Evolutionary conservation across 2,329 filamentous ascomycete species (phyloP), one percentile per base, ranked within the genome.

Genomic region (Penicillium sp.): DNA sequence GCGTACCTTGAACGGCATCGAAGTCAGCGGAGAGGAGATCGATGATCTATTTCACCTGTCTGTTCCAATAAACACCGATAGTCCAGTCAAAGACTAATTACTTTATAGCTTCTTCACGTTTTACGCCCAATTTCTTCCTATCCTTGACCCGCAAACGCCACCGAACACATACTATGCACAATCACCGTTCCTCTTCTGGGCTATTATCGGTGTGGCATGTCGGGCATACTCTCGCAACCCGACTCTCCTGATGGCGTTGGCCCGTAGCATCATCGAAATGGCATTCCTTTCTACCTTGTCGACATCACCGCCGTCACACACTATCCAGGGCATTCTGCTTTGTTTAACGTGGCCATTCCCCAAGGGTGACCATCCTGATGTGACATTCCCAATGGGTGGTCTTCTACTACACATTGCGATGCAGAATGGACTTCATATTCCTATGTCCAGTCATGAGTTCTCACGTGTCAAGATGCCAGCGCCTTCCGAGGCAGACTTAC

Each of bases 121-220:
- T 16, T 70, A 69, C 52, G 59, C 67, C 2, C 58, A 58, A 4
- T 68, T 71, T 24, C 47, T 72, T 10, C 69, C 69, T 0, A 63
- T 72, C 13, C 57, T 72, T 0, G 68, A 71, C 31, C 59, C 62
- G 5, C 64, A 75, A 8, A 81, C 84, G 54, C 71, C 79, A 0
- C 85, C 88, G 1, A 85, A 93, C 38, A 75, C 82, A 47, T 93
- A 87, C 64, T 86, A 86, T 61, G 78, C 83, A 49, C 85, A 91
- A 59, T 86, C 89, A 41, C 82, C 84, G 3, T 75, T 95, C 11
- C 77, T 95, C 1, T 95, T 95, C 69, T 95, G 89, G 89, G 80
- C 86, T 39, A 85, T 73, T 5, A 59, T 71, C 11, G 63, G 65
- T 2, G 63, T 68, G 8, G 62, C 63, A 11, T 69, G 65, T 46